Evolutionary conservation across 768 basidiomycete genomes (phyloP), one percentile per base, ranked within the genome.

Genomic region (Trametes coccinea): DNA sequence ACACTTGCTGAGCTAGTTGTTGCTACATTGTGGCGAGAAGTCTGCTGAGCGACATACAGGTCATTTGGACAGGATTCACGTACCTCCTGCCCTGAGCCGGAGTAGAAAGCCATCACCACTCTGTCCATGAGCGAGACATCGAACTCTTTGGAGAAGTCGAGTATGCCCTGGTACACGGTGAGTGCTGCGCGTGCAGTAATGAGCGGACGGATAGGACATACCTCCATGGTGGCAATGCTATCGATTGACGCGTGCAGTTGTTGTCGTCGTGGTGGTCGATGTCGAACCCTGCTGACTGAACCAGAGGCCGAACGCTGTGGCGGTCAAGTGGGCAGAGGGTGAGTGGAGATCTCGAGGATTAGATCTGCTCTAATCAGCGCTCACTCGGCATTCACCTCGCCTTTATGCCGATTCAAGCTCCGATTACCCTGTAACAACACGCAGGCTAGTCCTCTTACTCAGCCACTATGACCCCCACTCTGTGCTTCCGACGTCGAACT

Each of bases 91-190:
- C 94, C 94, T 7, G 80, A 74, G 34, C 95, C 89, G 14, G 91
- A 87, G 79, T 94, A 97, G 73, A 98, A 90, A 54, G 93, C 85
- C 79, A 89, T 89, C 51, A 94, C 93, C 70, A 98, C 92, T 76
- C 88, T 91, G 79, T 99, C 97, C 77, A 98, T 82, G 64, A 98
- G 83, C 63, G 81, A 77, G 74, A 97, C 88, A 83, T 98, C 95
- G 77, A 98, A 92, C 71, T 96, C 94, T 70, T 84, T 85, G 68
- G 88, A 88, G 81, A 95, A 94, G 83, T 97, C 94, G 73, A 97
- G 89, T 69, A 97, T 82, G 75, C 81, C 86, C 95, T 97, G 54
- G 30, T 44, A 22, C 22, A 51, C 62, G 43, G 49, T 63, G 54
- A 62, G 44, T 47, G 51, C 37, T 5, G 37, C 33, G 46, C 44